Percentiles rank a stretch among this genome's conserved stretches.
Conservation (phyloP, 495 filamentous ascomycete genomes). For the Aspergillus panamensis region DNA sequence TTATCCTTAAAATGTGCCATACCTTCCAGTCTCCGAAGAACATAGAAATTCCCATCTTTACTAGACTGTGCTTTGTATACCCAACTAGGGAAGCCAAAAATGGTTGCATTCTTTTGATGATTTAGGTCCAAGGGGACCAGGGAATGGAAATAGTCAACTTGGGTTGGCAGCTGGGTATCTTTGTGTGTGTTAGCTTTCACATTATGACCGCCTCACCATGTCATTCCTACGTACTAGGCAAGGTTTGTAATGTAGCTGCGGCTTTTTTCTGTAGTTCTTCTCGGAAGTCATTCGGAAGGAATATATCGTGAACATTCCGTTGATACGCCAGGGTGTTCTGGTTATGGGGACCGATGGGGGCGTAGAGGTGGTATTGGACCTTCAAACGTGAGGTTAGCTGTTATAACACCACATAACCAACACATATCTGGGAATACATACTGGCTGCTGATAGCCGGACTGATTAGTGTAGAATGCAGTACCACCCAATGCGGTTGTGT, state of each 20-base stretch:
- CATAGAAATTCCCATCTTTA: slow-evolving; percentile 81
- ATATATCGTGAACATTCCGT: slow-evolving; percentile 80
- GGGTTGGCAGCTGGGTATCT: slow-evolving; percentile 67
- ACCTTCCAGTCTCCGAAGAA: slow-evolving; percentile 81
- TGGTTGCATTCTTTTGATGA: slow-evolving; percentile 66
- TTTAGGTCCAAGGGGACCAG: slow-evolving; percentile 85
- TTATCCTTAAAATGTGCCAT: slow-evolving; percentile 22
- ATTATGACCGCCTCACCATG: background rate
- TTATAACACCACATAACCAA: too few relatives aligned
- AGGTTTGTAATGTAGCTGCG: slow-evolving; percentile 76
- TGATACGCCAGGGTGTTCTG: slow-evolving; percentile 79
- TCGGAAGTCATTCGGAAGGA: slow-evolving; percentile 76
- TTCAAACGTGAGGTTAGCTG: slow-evolving; percentile 25
- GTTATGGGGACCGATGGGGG: slow-evolving; percentile 76
- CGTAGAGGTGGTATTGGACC: slow-evolving; percentile 91
- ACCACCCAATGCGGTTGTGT: slow-evolving; percentile 49
- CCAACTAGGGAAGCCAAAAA: slow-evolving; percentile 86
- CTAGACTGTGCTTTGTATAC: slow-evolving; percentile 91
- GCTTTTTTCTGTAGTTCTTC: slow-evolving; percentile 87
- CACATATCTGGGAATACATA: slow-evolving; percentile 33
- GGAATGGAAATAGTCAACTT: slow-evolving; percentile 83
- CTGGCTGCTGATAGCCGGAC: slow-evolving; percentile 62
- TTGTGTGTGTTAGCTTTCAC: slow-evolving; percentile 12
- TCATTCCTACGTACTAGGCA: slow-evolving; percentile 63
- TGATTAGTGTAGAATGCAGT: slow-evolving; percentile 54